Evolutionary conservation across 2,329 filamentous ascomycete genomes (phyloP), one percentile per base, ranked within the genome.

Genomic region (Fusarium longipes): DNA sequence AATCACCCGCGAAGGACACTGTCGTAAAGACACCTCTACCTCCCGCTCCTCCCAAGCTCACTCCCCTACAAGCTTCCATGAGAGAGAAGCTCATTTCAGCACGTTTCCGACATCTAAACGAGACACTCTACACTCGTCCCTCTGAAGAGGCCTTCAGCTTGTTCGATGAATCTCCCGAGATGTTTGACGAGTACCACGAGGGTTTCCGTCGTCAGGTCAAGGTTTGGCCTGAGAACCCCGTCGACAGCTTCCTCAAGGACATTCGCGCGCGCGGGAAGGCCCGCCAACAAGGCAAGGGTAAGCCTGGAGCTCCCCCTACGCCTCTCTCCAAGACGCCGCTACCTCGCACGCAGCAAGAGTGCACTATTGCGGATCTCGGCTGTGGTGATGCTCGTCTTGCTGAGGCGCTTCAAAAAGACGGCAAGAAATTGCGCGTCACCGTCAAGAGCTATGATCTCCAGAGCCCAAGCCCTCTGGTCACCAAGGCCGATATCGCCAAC

Each of bases 171-270:
- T 93, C 92, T 48, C 96, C 96, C 0, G 93, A 97, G 76, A 94
- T 98, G 86, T 99, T 98, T 81, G 86, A 88, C 70, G 94, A 98
- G 80, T 99, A 99, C 80, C 96, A 99, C 81, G 91, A 93, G 63
- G 96, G 96, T 32, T 99, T 99, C 84, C 91, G 94, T 2, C 92
- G 94, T 52, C 96, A 99, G 81, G 96, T 98, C 60, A 90, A 93
- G 75, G 91, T 94, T 4, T 99, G 96, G 96, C 96, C 96, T 9
- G 92, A 95, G 75, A 99, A 99, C 79, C 96, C 96, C 0, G 93
- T 99, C 44, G 92, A 97, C 77, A 88, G 87, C 58, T 98, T 97
- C 81, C 89, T 97, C 67, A 76, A 81, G 27, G 86, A 90, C 49
- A 88, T 98, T 68, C 84, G 88, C 56, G 76, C 80, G 17, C 88